Evolutionary conservation across 257 asterid genomes (phyloP).

Genomic region (Thymus mandschuricus): DNA sequence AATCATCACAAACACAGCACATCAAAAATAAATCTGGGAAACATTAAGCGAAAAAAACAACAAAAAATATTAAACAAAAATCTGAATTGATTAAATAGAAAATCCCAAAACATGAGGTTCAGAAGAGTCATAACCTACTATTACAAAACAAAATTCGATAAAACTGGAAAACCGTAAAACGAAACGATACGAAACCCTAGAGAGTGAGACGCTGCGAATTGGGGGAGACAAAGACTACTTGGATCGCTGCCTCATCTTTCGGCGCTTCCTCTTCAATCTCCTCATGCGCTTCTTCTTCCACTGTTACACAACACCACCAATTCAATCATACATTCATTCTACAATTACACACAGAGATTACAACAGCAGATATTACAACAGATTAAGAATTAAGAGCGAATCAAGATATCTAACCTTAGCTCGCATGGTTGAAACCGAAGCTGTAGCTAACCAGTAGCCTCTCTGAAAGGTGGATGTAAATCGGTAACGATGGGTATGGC

Average conservation of each 20-base stretch:
- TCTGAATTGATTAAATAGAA: slow-evolving; percentile 3
- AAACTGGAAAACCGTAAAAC: not conserved
- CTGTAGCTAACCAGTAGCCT: not conserved
- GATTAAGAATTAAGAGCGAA: not conserved
- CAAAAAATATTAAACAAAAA: not conserved
- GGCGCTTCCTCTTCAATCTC: too few relatives aligned
- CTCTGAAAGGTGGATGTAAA: not conserved
- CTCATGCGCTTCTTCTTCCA: too few relatives aligned
- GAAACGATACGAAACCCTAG: slow-evolving; percentile 25
- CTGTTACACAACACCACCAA: not conserved
- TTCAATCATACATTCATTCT: too few relatives aligned
- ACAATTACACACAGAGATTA: too few relatives aligned
- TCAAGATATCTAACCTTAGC: slow-evolving; percentile 31
- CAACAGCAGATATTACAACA: not conserved
- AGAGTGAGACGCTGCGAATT: not conserved
- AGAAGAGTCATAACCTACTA: slow-evolving; percentile 2
- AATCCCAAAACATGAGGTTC: slow-evolving; percentile 27
- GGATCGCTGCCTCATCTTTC: too few relatives aligned
- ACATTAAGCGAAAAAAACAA: not conserved
- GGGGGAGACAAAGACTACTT: too few relatives aligned
- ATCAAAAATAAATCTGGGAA: not conserved
- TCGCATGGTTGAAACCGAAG: slow-evolving; percentile 32
- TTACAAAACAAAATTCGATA: slow-evolving; percentile 19
- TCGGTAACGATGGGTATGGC: not conserved
- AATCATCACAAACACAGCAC: not conserved